These are phyloP conservation scores for Wickerhamomyces strasburgensis DNA, from an alignment of 805 yeast genomes.

Conservation along the genomic window DNA sequence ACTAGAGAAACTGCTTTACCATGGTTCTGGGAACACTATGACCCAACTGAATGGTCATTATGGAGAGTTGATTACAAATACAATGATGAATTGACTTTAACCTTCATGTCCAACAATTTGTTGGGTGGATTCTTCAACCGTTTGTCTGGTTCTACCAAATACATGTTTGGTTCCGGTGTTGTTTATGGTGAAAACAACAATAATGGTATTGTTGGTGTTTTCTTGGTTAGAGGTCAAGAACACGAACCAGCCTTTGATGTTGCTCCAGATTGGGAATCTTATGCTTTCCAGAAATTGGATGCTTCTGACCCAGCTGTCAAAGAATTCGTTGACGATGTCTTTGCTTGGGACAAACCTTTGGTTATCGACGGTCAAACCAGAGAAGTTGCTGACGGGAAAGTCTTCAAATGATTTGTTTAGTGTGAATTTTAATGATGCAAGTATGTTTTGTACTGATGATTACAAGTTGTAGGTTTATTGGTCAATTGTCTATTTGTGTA, in stretches of 20 bases:
- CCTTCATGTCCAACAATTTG: slow-evolving; percentile 98
- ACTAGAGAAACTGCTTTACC: slow-evolving; percentile 92
- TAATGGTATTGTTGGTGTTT: slow-evolving; percentile 95
- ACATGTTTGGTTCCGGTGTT: slow-evolving; percentile 87
- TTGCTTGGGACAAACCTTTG: slow-evolving; percentile 98
- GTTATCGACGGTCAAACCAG: slow-evolving; percentile 68
- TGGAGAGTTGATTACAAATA: slow-evolving; percentile 96
- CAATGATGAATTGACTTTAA: slow-evolving; percentile 94
- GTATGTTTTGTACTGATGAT: no score
- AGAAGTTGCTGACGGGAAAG: slow-evolving; percentile 97
- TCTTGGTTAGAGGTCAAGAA: slow-evolving; percentile 94
- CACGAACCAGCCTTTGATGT: slow-evolving; percentile 88
- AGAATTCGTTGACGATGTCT: slow-evolving; percentile 80
- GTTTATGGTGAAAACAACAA: slow-evolving; percentile 98
- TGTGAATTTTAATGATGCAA: no score
- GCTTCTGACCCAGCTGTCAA: slow-evolving; percentile 69
- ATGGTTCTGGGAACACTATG: slow-evolving; percentile 96
- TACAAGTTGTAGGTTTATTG: no score
- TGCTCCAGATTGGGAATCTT: slow-evolving; percentile 99
- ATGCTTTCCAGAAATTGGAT: slow-evolving; percentile 78
- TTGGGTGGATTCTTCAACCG: slow-evolving; percentile 98
- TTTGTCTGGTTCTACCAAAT: slow-evolving; percentile 85
- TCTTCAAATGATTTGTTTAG: slow-evolving; percentile 91
- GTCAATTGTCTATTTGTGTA: no score
- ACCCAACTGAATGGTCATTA: slow-evolving; percentile 89